Base-by-base conservation (phyloP, 1,284 basidiomycete genomes). In the Ustilago vetiveriae region DNA sequence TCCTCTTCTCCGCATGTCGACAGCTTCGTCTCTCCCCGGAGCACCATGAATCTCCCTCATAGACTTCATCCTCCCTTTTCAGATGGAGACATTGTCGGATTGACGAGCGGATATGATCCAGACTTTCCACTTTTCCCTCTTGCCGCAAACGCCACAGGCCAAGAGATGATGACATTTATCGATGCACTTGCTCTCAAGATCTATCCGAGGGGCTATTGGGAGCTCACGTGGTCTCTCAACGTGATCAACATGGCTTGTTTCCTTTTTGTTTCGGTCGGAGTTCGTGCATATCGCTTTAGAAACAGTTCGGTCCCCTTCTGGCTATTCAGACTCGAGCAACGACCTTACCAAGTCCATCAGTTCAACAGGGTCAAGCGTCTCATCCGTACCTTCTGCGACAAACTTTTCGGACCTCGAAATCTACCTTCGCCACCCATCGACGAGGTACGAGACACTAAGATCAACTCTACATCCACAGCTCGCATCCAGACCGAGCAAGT, bases 141-240 rank as follows among this genome's bases (percentile, higher is more conserved):
- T 8, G 13, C 24, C 4, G 32, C 24, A 32, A 52, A 55, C 24
- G 40, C 51, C 6, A 64, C 59, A 1, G 41, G 16, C 9, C 30
- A 24, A 17, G 55, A 69, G 19, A 30, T 64, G 23, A 23, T 56
- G 47, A 47, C 38, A 29, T 11, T 64, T 27, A 27, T 64, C 19
- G 49, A 59, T 33, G 27, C 35, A 13, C 45, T 64, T 7, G 55
- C 66, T 4, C 40, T 64, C 33, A 50, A 49, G 4, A 47, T 39
- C 10, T 49, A 49, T 16, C 52, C 66, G 1, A 39, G 17, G 3
- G 52, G 47, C 16, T 64, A 49, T 29, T 69, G 66, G 66, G 32
- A 33, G 32, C 16, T 57, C 10, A 27, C 37, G 13, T 57, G 54
- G 58, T 14, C 35, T 8, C 48, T 58, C 19, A 62, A 43, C 35